Conservation (phyloP, 2,329 filamentous ascomycete species). For the Aspergillus sp. region DNA sequence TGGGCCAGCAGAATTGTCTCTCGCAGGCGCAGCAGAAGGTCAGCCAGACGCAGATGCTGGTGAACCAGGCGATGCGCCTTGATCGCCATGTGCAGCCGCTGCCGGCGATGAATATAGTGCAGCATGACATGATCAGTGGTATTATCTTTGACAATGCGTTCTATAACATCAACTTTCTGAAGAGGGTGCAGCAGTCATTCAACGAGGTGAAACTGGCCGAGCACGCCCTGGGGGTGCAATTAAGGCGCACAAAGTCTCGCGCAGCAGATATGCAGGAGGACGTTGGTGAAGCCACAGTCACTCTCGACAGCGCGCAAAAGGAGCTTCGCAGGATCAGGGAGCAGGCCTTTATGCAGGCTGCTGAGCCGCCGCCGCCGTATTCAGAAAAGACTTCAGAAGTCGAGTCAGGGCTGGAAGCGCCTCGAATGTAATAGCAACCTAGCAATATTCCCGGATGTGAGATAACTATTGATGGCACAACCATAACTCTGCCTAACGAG, state of each 20-base stretch:
- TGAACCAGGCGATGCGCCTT: background rate
- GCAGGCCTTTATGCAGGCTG: constrained; percentile 3
- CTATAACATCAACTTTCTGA: background rate
- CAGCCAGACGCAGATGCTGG: constrained; percentile 5
- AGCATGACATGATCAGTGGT: background rate
- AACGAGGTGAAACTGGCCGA: background rate
- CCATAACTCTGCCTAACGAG: too few relatives aligned
- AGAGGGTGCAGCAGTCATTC: background rate
- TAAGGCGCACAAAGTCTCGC: background rate
- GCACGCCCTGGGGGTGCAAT: background rate
- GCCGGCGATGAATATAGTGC: background rate
- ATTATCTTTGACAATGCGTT: constrained; percentile 1
- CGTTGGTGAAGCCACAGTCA: background rate
- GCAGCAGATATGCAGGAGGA: background rate
- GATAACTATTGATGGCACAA: too few relatives aligned
- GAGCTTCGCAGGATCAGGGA: background rate
- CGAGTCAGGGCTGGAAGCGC: too few relatives aligned
- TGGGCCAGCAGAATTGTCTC: background rate
- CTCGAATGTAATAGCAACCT: too few relatives aligned
- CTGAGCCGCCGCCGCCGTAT: constrained; percentile 5
- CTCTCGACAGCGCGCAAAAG: background rate
- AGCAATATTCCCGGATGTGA: too few relatives aligned
- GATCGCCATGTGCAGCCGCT: background rate
- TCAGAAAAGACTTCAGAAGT: background rate
- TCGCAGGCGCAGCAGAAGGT: constrained; percentile 4